Percentiles rank a stretch among this genome's conserved stretches.
phyloP scores from a whole-genome alignment of 352 stramenopile species.

The Phytophthora cactorum region DNA sequence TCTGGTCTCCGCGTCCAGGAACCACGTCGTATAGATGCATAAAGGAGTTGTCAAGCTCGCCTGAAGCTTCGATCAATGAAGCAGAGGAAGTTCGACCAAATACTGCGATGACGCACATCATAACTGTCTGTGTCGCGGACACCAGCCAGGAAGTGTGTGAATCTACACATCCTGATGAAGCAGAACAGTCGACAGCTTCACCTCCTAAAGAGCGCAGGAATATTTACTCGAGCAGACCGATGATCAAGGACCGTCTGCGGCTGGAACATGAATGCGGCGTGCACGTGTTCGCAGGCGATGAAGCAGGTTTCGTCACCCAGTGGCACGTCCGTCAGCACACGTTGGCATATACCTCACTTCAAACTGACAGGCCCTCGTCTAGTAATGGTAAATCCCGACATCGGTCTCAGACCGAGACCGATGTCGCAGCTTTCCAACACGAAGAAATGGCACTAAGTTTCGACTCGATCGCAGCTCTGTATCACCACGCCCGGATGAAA shows the following conservation, averaged over 20 bases:
- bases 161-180: background rate
- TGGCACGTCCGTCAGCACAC: constrained; percentile 40
- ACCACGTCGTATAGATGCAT: constrained; percentile 33
- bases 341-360: constrained; percentile 1
- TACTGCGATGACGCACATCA: constrained; percentile 25
- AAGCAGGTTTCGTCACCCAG: constrained; percentile 45
- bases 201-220: constrained; percentile 22
- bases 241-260: constrained; percentile 37
- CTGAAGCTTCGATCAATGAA: background rate
- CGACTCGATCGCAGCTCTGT: constrained; percentile 56
- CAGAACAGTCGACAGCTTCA: background rate
- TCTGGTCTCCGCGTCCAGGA: constrained; percentile 46
- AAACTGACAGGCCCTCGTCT: constrained; percentile 12
- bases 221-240: constrained; percentile 25
- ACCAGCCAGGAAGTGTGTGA: background rate
- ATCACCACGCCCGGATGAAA: constrained; percentile 42
- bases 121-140: constrained; percentile 16
- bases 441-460: constrained; percentile 64
- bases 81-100: background rate
- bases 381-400: constrained; percentile 7
- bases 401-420: constrained; percentile 4
- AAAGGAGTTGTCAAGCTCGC: constrained; percentile 22
- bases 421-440: constrained; percentile 47
- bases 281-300: constrained; percentile 52
- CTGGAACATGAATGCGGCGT: constrained; percentile 35